These are phyloP conservation scores for Tylopilus subfusipes DNA, from an alignment of 768 basidiomycete species.

Conservation along the genomic window DNA sequence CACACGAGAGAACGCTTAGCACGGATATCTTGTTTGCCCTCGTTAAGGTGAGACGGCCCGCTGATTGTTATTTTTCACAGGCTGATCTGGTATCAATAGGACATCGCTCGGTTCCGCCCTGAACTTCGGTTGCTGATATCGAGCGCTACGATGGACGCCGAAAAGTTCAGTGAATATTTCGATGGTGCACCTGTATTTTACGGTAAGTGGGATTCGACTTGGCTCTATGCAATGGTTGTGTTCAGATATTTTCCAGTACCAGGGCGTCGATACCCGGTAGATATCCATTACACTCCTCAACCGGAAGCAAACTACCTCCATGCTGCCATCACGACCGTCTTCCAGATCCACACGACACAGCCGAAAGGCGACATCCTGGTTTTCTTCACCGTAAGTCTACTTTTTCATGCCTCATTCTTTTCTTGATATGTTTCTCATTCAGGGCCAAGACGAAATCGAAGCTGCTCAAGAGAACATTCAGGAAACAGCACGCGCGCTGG, in stretches of 20 bases:
- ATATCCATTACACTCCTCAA: constrained; percentile 98
- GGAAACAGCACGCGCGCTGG: constrained; percentile 91
- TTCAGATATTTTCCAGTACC: constrained; percentile 61
- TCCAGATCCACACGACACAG: constrained; percentile 99
- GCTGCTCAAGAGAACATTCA: constrained; percentile 93
- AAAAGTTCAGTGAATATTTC: constrained; percentile 97
- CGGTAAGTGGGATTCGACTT: constrained; percentile 44
- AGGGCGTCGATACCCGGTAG: constrained; percentile 95
- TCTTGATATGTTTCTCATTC: constrained; percentile 5
- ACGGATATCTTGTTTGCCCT: constrained; percentile 99
- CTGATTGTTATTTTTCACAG: constrained; percentile 10
- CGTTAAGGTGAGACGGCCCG: constrained; percentile 76
- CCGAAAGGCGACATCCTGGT: constrained; percentile 97
- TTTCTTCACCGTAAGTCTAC: constrained; percentile 77
- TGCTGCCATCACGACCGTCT: constrained; percentile 96
- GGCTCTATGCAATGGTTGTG: not conserved
- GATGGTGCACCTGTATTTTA: constrained; percentile 95
- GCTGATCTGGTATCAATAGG: constrained; percentile 46
- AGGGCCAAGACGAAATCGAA: constrained; percentile 99
- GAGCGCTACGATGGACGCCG: constrained; percentile 94
- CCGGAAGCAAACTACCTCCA: constrained; percentile 99
- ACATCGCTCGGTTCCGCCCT: constrained; percentile 94
- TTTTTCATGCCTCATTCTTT: not conserved
- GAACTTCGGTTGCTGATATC: constrained; percentile 93
- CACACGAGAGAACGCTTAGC: constrained; percentile 95